Base-by-base conservation (phyloP, 768 basidiomycete species). In the Tulasnella sp. region DNA sequence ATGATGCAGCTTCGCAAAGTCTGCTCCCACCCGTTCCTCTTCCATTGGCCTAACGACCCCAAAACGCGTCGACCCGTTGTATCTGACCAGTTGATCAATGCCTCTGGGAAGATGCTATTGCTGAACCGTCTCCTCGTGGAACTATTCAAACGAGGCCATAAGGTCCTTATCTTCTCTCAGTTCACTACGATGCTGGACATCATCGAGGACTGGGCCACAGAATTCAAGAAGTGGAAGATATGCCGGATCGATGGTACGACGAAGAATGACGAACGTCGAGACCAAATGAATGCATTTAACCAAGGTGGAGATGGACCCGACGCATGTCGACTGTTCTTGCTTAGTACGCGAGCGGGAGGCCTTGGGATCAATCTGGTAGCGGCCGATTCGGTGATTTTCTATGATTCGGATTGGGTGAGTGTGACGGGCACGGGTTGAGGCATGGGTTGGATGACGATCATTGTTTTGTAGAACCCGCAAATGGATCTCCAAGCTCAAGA, bases 1-100 rank as follows among this genome's bases (percentile, higher is more conserved):
- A 82, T 97, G 57, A 98, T 99, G 94, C 94, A 98, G 67, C 76
- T 97, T 4, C 86, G 94, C 54, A 97, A 98, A 75, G 87, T 92
- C 1, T 90, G 89, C 72, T 91, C 86, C 12, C 91, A 97, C 69
- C 92, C 93, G 0, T 86, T 86, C 73, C 70, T 91, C 5, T 93
- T 94, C 66, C 82, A 87, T 62, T 88, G 87, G 85, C 84, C 87
- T 0, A 63, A 74, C 41, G 81, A 89, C 63, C 73, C 76, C 0
- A 63, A 71, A 4, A 86, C 83, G 0, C 72, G 72, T n/a, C 69
- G 81, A 39, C 77, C 77, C 0, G 72, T 84, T 40, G 69, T 93
- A 36, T 81, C 86, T 62, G 82, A 86, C 23, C 82, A 92, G 63
- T 73, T 97, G 31, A 79, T 93, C 23, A 82, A 84, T 57, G 81